These are phyloP conservation scores for Xylariales sp. DNA, from an alignment of 2,329 filamentous ascomycete genomes.

Conservation along the genomic window DNA sequence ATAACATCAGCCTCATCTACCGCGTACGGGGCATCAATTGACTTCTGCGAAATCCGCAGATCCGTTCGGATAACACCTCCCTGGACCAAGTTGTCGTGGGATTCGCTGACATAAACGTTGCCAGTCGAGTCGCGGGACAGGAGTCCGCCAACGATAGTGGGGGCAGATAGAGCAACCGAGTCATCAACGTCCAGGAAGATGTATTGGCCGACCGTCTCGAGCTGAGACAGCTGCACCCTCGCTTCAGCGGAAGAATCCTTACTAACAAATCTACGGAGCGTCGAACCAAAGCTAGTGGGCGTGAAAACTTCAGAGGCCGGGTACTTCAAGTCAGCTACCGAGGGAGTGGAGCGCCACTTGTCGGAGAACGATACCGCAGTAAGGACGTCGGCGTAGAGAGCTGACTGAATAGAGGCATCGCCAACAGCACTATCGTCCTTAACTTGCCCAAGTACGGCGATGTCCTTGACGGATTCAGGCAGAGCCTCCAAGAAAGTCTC, in stretches of 20 bases:
- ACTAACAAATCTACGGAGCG: constrained; percentile 44
- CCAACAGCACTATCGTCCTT: constrained; percentile 64
- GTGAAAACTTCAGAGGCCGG: constrained; percentile 59
- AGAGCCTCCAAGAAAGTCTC: constrained; percentile 84
- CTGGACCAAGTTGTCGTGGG: constrained; percentile 60
- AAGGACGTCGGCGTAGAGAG: constrained; percentile 85
- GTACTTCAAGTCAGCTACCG: constrained; percentile 85
- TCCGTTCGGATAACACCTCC: constrained; percentile 82
- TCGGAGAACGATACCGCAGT: constrained; percentile 77
- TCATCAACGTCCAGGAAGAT: constrained; percentile 89
- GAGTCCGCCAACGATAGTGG: constrained; percentile 52
- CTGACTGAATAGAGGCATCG: constrained; percentile 75
- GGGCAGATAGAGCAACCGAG: constrained; percentile 61
- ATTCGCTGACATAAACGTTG: constrained; percentile 59
- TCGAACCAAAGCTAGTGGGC: constrained; percentile 47
- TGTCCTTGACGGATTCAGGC: constrained; percentile 66
- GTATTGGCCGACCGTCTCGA: constrained; percentile 70
- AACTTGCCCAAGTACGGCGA: constrained; percentile 90
- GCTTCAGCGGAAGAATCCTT: constrained; percentile 47
- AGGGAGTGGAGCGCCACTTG: constrained; percentile 56
- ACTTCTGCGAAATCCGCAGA: constrained; percentile 76
- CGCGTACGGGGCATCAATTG: constrained; percentile 78
- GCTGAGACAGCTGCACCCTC: constrained; percentile 32
- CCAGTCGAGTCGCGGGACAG: constrained; percentile 68
- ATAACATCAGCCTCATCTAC: constrained; percentile 74